Percentiles rank a stretch among this genome's conserved stretches.
Evolutionary conservation across 192 early-diverging fungal species (phyloP).

Genomic region (Linnemannia hyalina): DNA sequence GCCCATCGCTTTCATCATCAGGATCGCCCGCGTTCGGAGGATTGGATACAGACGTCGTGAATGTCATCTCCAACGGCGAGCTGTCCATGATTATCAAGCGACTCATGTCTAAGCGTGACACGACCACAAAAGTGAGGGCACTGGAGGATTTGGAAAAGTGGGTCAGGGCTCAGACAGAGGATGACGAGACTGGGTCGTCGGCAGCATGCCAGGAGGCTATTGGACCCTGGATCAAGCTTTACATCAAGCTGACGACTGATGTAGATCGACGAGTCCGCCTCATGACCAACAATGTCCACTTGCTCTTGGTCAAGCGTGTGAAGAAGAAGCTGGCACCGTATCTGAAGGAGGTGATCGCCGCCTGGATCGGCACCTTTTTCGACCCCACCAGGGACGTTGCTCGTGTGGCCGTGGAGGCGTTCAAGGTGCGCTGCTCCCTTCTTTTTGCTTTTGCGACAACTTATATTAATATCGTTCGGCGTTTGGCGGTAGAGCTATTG

Average conservation of each 20-base stretch:
- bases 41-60: constrained; percentile 57
- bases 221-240: constrained; percentile 71
- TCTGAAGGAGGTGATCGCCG: constrained; percentile 84
- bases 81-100: constrained; percentile 85
- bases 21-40: constrained; percentile 28
- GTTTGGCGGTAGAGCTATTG: neutral
- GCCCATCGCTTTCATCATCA: constrained; percentile 15
- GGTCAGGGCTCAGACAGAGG: constrained; percentile 56
- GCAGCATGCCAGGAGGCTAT: constrained; percentile 34
- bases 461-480: neutral
- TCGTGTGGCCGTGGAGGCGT: constrained; percentile 69
- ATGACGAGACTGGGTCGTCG: constrained; percentile 67
- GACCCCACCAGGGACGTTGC: constrained; percentile 88
- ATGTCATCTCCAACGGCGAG: constrained; percentile 64
- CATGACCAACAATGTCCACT: constrained; percentile 75
- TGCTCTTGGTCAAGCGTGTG: constrained; percentile 71
- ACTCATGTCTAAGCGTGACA: constrained; percentile 86
- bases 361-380: constrained; percentile 88
- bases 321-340: constrained; percentile 84
- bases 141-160: constrained; percentile 85
- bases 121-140: constrained; percentile 89
- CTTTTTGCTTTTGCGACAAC: neutral
- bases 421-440: constrained; percentile 66
- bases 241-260: constrained; percentile 77
- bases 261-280: constrained; percentile 88